phyloP scores from a whole-genome alignment of 1,284 basidiomycete species.

The Pyrrhoderma lamaoense region DNA sequence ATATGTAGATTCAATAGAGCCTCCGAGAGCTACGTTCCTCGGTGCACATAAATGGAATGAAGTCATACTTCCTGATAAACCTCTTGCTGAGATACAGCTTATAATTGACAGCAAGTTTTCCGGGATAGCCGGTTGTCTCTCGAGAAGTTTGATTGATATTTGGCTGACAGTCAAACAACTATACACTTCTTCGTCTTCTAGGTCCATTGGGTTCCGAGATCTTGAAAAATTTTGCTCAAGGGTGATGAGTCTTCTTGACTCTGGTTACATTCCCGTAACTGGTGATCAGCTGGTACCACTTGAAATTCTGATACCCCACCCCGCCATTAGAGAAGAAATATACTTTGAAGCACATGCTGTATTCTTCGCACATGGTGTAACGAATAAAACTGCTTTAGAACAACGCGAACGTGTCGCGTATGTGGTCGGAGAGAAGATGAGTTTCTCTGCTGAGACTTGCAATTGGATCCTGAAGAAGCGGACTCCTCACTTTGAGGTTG shows the following conservation, averaged over 20 bases:
- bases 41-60: constrained; percentile 79
- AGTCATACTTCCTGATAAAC: constrained; percentile 55
- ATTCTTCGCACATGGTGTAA: constrained; percentile 74
- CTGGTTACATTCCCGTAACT: neutral
- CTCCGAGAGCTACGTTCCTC: constrained; percentile 61
- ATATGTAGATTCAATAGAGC: constrained; percentile 36
- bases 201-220: constrained; percentile 75
- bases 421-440: constrained; percentile 58
- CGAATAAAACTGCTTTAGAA: constrained; percentile 45
- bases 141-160: constrained; percentile 46
- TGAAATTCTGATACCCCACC: constrained; percentile 53
- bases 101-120: constrained; percentile 68
- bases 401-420: constrained; percentile 44
- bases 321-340: constrained; percentile 80
- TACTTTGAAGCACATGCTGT: constrained; percentile 88
- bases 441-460: constrained; percentile 54
- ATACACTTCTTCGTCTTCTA: constrained; percentile 43
- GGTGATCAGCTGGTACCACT: constrained; percentile 33
- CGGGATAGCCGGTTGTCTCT: constrained; percentile 43
- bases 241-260: constrained; percentile 43
- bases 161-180: constrained; percentile 54
- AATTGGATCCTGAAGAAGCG: constrained; percentile 52
- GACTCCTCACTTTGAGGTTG: constrained; percentile 60
- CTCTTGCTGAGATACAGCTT: constrained; percentile 54
- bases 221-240: constrained; percentile 84